Base-by-base conservation (phyloP, 164 flowering plant species). In the Tinospora cordifolia region DNA sequence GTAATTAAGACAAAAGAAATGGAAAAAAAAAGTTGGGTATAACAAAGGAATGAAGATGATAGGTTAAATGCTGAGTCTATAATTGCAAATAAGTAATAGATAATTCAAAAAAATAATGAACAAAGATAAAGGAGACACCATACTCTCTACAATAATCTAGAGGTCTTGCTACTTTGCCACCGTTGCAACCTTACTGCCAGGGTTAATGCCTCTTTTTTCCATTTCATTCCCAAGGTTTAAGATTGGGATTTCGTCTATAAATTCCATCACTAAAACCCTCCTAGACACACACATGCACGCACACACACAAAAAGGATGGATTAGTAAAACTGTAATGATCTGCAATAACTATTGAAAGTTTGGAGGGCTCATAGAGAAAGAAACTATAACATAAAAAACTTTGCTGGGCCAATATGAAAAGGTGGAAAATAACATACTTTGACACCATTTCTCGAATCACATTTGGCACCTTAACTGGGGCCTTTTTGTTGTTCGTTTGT, bases 261-360 rank as follows among this genome's bases (percentile, higher is more conserved):
- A 91, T 71, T 94, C 98, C 97, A 94, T 94, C 54, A 91, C 86
- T 65, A 94, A 82, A 73, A 85, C 92, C 83, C 80, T 90, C 91
- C 98, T 94, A 73, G 36, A 36, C 46, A 76, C 70, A 65, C 38
- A 72, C n/a, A n/a, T n/a, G n/a, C n/a, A n/a, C n/a, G n/a, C n/a
- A n/a, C n/a, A n/a, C n/a, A n/a, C n/a, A n/a, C n/a, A n/a, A n/a
- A n/a, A n/a, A n/a, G n/a, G n/a, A n/a, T n/a, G n/a, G n/a, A n/a
- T n/a, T n/a, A n/a, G n/a, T n/a, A n/a, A n/a, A n/a, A n/a, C n/a
- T n/a, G n/a, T n/a, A n/a, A n/a, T n/a, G n/a, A n/a, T n/a, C n/a
- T n/a, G n/a, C n/a, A n/a, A n/a, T n/a, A n/a, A n/a, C n/a, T n/a
- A n/a, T n/a, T n/a, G n/a, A n/a, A n/a, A n/a, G n/a, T n/a, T n/a